Evolutionary conservation across 1,284 basidiomycete species (phyloP), one percentile per base, ranked within the genome.

Genomic region (Malassezia brasiliensis): DNA sequence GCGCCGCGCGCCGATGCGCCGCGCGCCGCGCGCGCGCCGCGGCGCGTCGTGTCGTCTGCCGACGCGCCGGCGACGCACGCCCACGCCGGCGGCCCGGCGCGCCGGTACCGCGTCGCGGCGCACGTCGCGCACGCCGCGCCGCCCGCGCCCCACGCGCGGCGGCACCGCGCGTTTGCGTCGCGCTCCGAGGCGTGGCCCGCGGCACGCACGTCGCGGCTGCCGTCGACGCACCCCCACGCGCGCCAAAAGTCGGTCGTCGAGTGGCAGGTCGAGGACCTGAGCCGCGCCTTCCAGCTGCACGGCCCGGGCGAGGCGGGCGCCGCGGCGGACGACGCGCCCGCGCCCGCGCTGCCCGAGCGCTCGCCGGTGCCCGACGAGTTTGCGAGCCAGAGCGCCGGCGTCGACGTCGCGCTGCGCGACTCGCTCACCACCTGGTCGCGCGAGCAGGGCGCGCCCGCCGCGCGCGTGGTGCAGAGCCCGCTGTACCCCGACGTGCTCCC

Each of bases 331-430:
- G 19, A 39, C 10, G 10, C 4, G n/a, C n/a, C 37, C 3, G 6
- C 10, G 15, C 36, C 37, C 5, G 12, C 8, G 15, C 38, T n/a
- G 8, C 10, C 32, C 7, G 30, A 41, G 25, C 40, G 40, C 40
- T 57, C 55, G 28, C 55, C 50, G 20, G 19, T 37, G n/a, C 49
- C 35, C 12, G 46, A 57, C 20, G 45, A 49, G 34, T 76, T 72
- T 42, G 31, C 64, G 10, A 74, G 70, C 8, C 57, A 64, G 20
- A 75, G 75, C 59, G 69, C 74, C 15, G 72, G 74, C 25, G 74
- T 77, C 66, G 75, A 76, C 30, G 68, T 67, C 38, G 66, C 75
- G 28, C 62, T 76, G 37, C 63, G 74, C 30, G 74, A 75, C 28
- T 65, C 67, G n/a, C 47, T 75, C 40, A 66, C 62, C 1, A 58